Evolutionary conservation across 2,329 filamentous ascomycete genomes (phyloP).

Genomic region (Aureobasidium sp.): DNA sequence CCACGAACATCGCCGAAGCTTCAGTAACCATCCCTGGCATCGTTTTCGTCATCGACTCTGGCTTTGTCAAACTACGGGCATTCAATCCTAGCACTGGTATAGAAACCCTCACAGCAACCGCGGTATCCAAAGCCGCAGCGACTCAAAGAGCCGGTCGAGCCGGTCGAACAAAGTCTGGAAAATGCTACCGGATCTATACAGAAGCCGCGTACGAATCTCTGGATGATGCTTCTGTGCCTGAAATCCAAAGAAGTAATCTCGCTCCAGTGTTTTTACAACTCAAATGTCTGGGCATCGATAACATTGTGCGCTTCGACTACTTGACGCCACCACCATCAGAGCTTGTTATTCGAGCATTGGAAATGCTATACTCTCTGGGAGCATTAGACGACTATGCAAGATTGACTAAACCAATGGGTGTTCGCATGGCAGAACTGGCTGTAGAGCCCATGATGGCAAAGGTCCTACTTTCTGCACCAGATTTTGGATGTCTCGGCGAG

Average conservation of each 20-base stretch:
- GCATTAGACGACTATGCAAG: conserved; percentile 85
- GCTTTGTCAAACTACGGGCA: conserved; percentile 81
- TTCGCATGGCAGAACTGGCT: conserved; percentile 85
- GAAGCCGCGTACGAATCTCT: conserved; percentile 61
- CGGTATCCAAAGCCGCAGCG: conserved; percentile 86
- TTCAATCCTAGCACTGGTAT: conserved; percentile 81
- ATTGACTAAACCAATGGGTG: conserved; percentile 78
- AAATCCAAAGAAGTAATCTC: conserved; percentile 87
- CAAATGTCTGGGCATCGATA: conserved; percentile 91
- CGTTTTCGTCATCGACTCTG: conserved; percentile 81
- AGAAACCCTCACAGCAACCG: conserved; percentile 72
- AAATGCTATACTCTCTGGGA: conserved; percentile 78
- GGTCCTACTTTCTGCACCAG: conserved; percentile 65
- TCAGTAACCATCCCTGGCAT: conserved; percentile 92
- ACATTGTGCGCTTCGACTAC: conserved; percentile 84
- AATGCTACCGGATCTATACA: conserved; percentile 89
- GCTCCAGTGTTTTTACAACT: conserved; percentile 83
- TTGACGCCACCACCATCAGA: conserved; percentile 77
- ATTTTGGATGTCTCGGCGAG: conserved; percentile 73
- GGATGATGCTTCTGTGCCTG: conserved; percentile 67
- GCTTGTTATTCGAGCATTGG: conserved; percentile 75
- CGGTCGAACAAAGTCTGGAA: conserved; percentile 79
- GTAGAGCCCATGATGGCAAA: conserved; percentile 96
- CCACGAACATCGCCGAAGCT: conserved; percentile 94
- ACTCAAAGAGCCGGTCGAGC: conserved; percentile 84